Evolutionary conservation across 495 filamentous ascomycete species (phyloP).

Genomic region (Talaromyces adpressus): DNA sequence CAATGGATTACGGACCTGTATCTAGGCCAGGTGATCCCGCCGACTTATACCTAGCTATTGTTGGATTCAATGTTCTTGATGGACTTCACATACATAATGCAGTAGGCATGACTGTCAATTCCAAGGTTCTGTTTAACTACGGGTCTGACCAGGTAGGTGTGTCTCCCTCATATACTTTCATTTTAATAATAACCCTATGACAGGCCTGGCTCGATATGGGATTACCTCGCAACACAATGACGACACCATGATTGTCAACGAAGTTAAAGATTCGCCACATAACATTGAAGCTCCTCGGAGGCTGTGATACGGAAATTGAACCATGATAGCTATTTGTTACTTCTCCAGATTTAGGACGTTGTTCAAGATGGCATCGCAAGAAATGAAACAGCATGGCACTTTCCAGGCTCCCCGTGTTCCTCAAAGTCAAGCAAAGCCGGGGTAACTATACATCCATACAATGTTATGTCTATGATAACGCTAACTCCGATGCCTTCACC

Average conservation of each 20-base stretch:
- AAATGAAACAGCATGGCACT: conserved; percentile 16
- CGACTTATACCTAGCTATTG: no score
- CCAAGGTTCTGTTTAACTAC: no score
- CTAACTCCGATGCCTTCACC: neutral
- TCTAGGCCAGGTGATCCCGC: no score
- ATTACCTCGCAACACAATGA: conserved; percentile 14
- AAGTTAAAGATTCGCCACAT: neutral
- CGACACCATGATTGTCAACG: conserved; percentile 14
- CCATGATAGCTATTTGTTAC: neutral
- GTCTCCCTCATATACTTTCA: neutral
- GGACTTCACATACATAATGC: no score
- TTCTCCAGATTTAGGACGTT: neutral
- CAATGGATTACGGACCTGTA: no score
- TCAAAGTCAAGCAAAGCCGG: conserved; percentile 22
- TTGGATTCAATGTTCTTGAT: no score
- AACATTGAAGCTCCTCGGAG: neutral
- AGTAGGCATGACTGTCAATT: no score
- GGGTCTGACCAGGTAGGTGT: no score
- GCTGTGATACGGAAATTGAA: neutral
- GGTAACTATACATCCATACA: conserved; percentile 3
- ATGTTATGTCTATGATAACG: neutral
- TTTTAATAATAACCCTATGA: neutral
- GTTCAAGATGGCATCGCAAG: conserved; percentile 14
- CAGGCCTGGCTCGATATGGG: neutral
- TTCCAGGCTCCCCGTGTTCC: conserved; percentile 18